Base-by-base conservation (phyloP, 495 filamentous ascomycete genomes). In the Penicillium herquei region DNA sequence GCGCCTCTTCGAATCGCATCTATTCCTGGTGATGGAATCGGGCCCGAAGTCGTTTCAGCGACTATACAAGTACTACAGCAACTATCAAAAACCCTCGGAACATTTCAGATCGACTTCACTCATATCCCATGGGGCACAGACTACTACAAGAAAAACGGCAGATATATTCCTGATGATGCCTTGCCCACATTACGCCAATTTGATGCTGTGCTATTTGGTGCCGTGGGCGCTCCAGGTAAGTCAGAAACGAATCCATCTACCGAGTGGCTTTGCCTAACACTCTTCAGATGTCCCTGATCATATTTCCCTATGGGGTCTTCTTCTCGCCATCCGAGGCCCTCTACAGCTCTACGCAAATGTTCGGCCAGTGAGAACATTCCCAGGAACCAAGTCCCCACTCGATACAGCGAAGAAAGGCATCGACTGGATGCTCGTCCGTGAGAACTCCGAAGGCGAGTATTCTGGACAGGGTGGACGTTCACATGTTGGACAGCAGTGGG, bases 371-470 rank as follows among this genome's bases (percentile, higher is more conserved):
- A 56, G 63, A n/a, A 61, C 74, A 39, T 68, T 81, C 51, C 71
- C 69, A 7, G 77, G 78, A 17, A 74, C 68, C 3, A 66, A 65
- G 34, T 75, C 74, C 9, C 76, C 77, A 1, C 70, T 80, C 12
- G 65, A 64, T 46, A 72, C 71, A 33, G 56, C 63, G 31, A 59
- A 59, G 1, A 54, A 65, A 5, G 66, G 70, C 33, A 67, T 81
- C 7, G 75, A 80, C 54, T 80, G 77, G 78, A 69, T 79, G 14
- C 73, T 81, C 8, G 65, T 81, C 3, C 74, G 78, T 6, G 78
- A 81, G 54, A 81, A 81, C 61, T 70, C 59, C 7, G 78, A 81
- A 60, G 78, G 78, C 51, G 78, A 80, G 55, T 80, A 80, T 41
- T 70, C 76, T 0, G 78, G 78, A 5, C 78, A 81, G 49, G 78